phyloP scores from a whole-genome alignment of 768 basidiomycete species.

The Suillus ampliporus region DNA sequence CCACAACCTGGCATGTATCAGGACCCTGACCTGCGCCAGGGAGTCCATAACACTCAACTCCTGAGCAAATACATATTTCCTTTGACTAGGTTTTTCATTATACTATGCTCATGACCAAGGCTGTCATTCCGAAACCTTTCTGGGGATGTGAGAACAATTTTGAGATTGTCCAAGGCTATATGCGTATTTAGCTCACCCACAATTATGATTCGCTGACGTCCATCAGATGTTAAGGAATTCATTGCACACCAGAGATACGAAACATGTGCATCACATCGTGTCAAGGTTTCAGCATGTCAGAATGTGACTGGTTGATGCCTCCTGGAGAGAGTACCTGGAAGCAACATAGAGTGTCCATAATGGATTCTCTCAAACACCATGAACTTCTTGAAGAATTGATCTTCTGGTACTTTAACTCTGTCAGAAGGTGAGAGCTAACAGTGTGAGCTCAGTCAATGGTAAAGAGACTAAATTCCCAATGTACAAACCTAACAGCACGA shows the following conservation, averaged over 20 bases:
- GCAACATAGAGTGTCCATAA: conserved; percentile 59
- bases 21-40: conserved; percentile 53
- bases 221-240: conserved; percentile 73
- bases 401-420: conserved; percentile 97
- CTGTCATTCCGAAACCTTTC: conserved; percentile 73
- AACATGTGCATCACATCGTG: conserved; percentile 71
- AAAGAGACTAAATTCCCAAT: too few relatives aligned
- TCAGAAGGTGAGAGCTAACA: too few relatives aligned
- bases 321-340: conserved; percentile 39
- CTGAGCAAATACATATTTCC: conserved; percentile 88
- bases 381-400: conserved; percentile 87
- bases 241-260: conserved; percentile 83
- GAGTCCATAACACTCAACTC: conserved; percentile 59
- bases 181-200: conserved; percentile 23
- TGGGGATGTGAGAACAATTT: conserved; percentile 82
- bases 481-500: too few relatives aligned
- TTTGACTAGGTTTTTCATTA: conserved; percentile 69
- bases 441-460: too few relatives aligned
- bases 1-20: conserved; percentile 35
- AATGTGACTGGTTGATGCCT: conserved; percentile 81
- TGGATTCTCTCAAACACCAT: conserved; percentile 77
- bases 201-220: neutral
- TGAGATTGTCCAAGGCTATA: conserved; percentile 61
- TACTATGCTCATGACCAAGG: conserved; percentile 62
- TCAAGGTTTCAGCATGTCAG: conserved; percentile 74